phyloP scores from a whole-genome alignment of 192 early-diverging fungal genomes.

The Haplosporangium gracile region DNA sequence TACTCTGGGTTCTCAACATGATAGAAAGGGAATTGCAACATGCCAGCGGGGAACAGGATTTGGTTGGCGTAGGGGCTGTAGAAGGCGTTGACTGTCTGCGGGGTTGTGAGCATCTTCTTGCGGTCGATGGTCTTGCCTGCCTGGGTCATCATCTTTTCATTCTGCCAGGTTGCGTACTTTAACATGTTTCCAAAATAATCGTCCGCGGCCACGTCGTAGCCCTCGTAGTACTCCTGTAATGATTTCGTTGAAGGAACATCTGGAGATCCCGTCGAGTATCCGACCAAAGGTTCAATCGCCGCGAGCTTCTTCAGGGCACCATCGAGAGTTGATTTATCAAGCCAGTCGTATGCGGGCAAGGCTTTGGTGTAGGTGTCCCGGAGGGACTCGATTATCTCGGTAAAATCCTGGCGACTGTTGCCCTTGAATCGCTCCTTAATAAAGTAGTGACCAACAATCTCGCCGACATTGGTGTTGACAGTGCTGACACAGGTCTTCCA shows the following conservation, averaged over 20 bases:
- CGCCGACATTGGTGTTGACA: constrained; percentile 41
- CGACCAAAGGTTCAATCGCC: constrained; percentile 60
- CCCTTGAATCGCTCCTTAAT: constrained; percentile 54
- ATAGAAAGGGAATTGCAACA: constrained; percentile 74
- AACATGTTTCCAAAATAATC: constrained; percentile 62
- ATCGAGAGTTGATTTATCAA: constrained; percentile 58
- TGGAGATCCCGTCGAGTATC: constrained; percentile 56
- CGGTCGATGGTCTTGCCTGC: constrained; percentile 44
- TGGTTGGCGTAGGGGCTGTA: constrained; percentile 54
- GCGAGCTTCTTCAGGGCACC: constrained; percentile 59
- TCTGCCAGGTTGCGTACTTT: constrained; percentile 11
- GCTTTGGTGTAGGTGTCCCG: constrained; percentile 47
- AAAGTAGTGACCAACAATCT: constrained; percentile 61
- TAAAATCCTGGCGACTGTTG: constrained; percentile 39
- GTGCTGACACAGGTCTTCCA: constrained; percentile 41
- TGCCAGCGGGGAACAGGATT: constrained; percentile 58
- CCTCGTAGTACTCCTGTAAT: constrained; percentile 57
- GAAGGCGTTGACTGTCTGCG: constrained; percentile 69
- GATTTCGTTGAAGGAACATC: constrained; percentile 56
- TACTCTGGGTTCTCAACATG: constrained; percentile 61
- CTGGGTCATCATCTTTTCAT: constrained; percentile 25
- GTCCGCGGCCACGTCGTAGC: constrained; percentile 18
- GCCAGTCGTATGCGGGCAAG: constrained; percentile 57
- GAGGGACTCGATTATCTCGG: constrained; percentile 56
- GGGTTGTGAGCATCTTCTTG: constrained; percentile 57